Evolutionary conservation across 495 filamentous ascomycete genomes (phyloP).

Genomic region (Tuber aestivum): DNA sequence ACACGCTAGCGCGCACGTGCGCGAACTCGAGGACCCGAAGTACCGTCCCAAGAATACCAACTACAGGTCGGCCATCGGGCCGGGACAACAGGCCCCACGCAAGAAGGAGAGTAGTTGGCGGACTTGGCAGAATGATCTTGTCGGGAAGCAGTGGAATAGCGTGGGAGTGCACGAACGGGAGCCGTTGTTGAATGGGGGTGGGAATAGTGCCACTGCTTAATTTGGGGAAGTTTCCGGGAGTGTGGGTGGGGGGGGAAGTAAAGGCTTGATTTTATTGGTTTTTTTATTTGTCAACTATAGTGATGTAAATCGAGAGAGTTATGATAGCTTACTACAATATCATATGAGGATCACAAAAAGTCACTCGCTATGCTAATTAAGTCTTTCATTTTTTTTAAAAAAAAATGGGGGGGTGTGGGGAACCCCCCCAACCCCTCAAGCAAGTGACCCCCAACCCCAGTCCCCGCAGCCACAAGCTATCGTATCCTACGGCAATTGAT

Average conservation of each 20-base stretch:
- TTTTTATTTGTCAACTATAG: not conserved
- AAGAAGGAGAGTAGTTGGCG: slow-evolving; percentile 1
- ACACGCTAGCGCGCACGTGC: slow-evolving; percentile 25
- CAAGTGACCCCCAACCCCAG: not conserved
- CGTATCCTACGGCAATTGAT: no score
- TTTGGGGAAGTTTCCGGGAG: not conserved
- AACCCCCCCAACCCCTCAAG: not conserved
- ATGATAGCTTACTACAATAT: no score
- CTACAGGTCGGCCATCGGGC: not conserved
- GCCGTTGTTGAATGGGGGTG: not conserved
- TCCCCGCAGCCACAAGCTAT: not conserved
- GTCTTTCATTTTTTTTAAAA: not conserved
- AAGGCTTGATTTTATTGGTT: not conserved
- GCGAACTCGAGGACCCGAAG: not conserved
- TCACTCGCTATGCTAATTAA: not conserved
- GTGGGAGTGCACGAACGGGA: not conserved
- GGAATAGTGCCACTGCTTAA: not conserved
- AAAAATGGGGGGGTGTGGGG: no score
- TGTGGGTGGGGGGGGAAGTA: not conserved
- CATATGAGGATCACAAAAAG: not conserved
- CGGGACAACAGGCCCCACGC: not conserved
- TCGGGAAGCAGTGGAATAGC: not conserved
- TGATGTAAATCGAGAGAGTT: not conserved
- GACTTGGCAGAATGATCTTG: not conserved
- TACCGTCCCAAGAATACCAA: not conserved